A percentile compares a stretch with the other conserved stretches of the same genome.
Evolutionary conservation across 169 alveolate species (phyloP).

Genomic region (Plasmodium adleri): DNA sequence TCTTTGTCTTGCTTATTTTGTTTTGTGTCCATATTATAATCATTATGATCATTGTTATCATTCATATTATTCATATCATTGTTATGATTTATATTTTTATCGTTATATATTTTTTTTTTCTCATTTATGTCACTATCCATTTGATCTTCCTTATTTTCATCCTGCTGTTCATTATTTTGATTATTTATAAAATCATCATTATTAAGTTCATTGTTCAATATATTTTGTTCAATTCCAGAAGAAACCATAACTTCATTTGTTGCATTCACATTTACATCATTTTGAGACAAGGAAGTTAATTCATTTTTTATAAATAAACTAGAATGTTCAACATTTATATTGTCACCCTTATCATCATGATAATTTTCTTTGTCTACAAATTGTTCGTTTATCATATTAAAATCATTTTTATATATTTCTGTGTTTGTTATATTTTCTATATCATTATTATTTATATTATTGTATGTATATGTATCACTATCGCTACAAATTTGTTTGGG

Average conservation of each 20-base stretch:
- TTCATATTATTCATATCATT: background rate
- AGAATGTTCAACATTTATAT: background rate
- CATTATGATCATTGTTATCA: background rate
- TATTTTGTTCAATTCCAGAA: no score
- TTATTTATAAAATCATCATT: no score
- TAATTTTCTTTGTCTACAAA: no score
- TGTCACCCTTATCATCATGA: background rate
- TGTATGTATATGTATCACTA: background rate
- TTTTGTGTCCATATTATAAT: background rate
- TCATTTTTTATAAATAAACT: background rate
- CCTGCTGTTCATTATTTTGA: background rate
- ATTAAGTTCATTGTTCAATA: no score
- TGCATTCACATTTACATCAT: background rate
- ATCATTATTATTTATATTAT: background rate
- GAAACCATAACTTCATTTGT: background rate
- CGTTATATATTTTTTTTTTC: background rate
- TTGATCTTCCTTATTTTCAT: background rate
- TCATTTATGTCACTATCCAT: background rate
- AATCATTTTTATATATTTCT: background rate
- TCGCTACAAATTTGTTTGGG: background rate
- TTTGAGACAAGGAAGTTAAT: no score
- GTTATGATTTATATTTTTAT: background rate
- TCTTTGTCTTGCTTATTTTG: background rate
- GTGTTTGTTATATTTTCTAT: background rate
- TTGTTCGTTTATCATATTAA: no score